Evolutionary conservation across 148 eudicot species (phyloP), one percentile per base, ranked within the genome.

Genomic region (Salicornia ramosissima): DNA sequence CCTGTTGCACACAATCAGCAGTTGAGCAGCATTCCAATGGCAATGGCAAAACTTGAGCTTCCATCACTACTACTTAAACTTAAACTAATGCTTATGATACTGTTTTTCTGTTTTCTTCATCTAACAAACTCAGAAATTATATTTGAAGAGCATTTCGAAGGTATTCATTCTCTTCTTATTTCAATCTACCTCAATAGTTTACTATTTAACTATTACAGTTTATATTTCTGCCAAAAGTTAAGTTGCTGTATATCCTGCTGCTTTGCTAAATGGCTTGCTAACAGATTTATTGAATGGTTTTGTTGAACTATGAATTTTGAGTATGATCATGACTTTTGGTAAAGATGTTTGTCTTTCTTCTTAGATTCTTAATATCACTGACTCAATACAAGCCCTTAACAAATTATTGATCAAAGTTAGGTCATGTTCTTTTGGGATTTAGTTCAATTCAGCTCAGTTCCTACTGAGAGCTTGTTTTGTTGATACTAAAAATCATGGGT

Each of bases 81-180:
- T 31, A 72, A 75, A 5, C 26, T 87, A 11, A 9, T 84, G 13
- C 69, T 82, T 65, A 13, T 75, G 0, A 21, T 82, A 11, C 75
- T 57, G 25, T 39, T 85, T 18, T 80, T 69, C n/a, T 77, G 69
- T 59, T 46, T 83, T 39, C 4, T 76, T 46, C 73, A 57, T 67
- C 79, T 81, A 26, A 74, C 81, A 25, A 28, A 76, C 49, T 80
- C 93, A 46, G 96, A 90, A 61, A 82, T 93, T 66, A 81, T 93
- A 64, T 93, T 93, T 49, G 98, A 93, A 77, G 98, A 93, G 74
- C 82, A 84, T 13, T 93, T 93, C 54, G 98, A 88, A 74, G 98
- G 98, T 93, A 81, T n/a, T 33, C 18, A n/a, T 55, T 42, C 18
- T 49, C 30, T 12, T 0, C n/a, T 14, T 22, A 59, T 49, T 58